Percentiles rank a stretch among this genome's conserved stretches.
Conservation (phyloP, 257 asterid species). For the Echites panduratus region DNA sequence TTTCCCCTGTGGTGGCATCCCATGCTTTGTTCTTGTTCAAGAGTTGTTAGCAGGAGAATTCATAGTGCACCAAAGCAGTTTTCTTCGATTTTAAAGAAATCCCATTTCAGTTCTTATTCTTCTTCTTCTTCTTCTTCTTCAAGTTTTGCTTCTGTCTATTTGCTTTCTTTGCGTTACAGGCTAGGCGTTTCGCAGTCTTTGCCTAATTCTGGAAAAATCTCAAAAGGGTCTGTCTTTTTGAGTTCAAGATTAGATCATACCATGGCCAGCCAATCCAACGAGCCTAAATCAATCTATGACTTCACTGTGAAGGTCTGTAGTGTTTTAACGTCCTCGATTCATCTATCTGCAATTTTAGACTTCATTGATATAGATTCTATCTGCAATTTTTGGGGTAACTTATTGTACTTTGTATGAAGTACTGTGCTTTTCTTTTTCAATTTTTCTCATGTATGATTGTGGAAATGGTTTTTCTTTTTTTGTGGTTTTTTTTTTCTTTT, state of each 20-base stretch:
- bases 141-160: constrained; percentile 7
- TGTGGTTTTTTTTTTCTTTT: not conserved
- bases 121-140: no score
- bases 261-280: constrained; percentile 61
- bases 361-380: not conserved
- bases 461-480: not conserved
- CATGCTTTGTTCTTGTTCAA: constrained; percentile 25
- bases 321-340: not conserved
- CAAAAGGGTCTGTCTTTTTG: constrained; percentile 11
- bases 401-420: not conserved
- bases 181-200: constrained; percentile 12
- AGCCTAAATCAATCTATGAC: constrained; percentile 70
- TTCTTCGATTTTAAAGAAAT: constrained; percentile 18
- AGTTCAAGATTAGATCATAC: constrained; percentile 18
- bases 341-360: not conserved
- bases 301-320: constrained; percentile 72
- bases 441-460: not conserved
- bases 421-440: not conserved
- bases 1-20: not conserved
- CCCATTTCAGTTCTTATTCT: constrained; percentile 32
- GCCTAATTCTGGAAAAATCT: not conserved
- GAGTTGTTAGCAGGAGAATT: constrained; percentile 14
- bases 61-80: constrained; percentile 11
- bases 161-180: constrained; percentile 11
- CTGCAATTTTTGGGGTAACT: not conserved